These are phyloP conservation scores for Apophysomyces elegans DNA, from an alignment of 371 early-diverging fungal genomes.

Conservation along the genomic window DNA sequence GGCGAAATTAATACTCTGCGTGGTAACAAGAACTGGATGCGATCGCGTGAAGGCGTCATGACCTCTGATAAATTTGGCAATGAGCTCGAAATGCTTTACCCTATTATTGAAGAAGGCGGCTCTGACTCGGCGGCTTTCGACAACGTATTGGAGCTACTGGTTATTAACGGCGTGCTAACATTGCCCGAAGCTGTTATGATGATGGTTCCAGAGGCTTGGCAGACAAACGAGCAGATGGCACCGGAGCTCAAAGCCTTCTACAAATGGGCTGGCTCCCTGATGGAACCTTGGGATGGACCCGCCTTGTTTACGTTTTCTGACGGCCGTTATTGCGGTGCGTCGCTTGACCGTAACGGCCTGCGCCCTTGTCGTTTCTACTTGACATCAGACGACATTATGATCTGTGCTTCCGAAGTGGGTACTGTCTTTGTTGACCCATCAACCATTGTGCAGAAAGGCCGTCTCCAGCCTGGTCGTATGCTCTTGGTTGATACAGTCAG, in stretches of 20 bases:
- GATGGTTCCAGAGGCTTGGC: constrained; percentile 98
- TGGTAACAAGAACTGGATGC: constrained; percentile 99
- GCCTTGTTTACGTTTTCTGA: constrained; percentile 96
- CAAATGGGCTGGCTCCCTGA: constrained; percentile 94
- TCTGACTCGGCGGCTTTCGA: constrained; percentile 97
- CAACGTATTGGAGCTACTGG: constrained; percentile 92
- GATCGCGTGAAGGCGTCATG: constrained; percentile 95
- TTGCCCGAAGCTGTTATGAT: constrained; percentile 96
- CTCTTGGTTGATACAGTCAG: constrained; percentile 95
- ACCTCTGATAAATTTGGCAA: constrained; percentile 77
- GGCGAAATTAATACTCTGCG: constrained; percentile 97
- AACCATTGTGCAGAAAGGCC: constrained; percentile 86
- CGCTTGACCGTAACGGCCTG: constrained; percentile 94
- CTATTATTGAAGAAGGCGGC: constrained; percentile 96
- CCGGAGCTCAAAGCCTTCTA: constrained; percentile 92
- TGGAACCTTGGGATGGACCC: constrained; percentile 99
- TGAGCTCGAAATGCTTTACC: constrained; percentile 84
- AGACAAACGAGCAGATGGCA: constrained; percentile 83
- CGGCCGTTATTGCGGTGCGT: constrained; percentile 95
- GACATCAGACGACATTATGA: constrained; percentile 91
- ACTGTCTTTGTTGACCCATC: constrained; percentile 85
- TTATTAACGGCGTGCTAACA: constrained; percentile 87
- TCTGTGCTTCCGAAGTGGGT: constrained; percentile 97
- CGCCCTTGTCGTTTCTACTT: constrained; percentile 96
- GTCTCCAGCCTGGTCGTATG: constrained; percentile 96